phyloP scores from a whole-genome alignment of 495 filamentous ascomycete species.

The Neurospora tetraspora region DNA sequence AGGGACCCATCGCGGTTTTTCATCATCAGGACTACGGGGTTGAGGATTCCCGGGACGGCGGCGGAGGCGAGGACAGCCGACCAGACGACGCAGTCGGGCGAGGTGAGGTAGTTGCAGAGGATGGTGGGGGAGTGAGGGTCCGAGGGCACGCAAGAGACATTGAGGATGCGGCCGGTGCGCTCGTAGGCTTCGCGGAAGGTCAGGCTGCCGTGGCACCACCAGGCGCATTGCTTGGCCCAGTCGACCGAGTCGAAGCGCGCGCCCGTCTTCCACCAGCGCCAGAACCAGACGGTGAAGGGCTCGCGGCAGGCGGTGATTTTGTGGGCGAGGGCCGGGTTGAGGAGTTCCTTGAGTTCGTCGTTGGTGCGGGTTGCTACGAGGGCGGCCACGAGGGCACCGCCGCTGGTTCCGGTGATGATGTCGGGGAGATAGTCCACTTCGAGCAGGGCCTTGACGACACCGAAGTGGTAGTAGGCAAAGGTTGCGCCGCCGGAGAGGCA shows the following conservation, averaged over 20 bases:
- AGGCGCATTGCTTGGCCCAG: constrained; percentile 78
- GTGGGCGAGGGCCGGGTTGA: constrained; percentile 76
- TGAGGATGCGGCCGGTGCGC: constrained; percentile 85
- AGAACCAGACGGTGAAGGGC: constrained; percentile 59
- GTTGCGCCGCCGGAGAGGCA: constrained; percentile 91
- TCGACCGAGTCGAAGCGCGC: constrained; percentile 88
- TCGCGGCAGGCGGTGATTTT: constrained; percentile 83
- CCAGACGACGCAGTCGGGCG: constrained; percentile 96
- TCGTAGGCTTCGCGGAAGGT: constrained; percentile 95
- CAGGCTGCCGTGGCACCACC: constrained; percentile 82
- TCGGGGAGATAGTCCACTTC: constrained; percentile 80
- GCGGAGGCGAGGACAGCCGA: constrained; percentile 91
- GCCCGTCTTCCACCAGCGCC: constrained; percentile 83
- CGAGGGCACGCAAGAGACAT: constrained; percentile 93
- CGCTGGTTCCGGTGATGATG: constrained; percentile 92
- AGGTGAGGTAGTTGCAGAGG: constrained; percentile 85
- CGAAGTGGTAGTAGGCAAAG: constrained; percentile 96
- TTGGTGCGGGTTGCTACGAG: constrained; percentile 84
- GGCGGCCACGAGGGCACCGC: constrained; percentile 84
- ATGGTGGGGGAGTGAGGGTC: constrained; percentile 92
- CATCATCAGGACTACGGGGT: constrained; percentile 94
- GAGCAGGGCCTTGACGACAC: constrained; percentile 80
- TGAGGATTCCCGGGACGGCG: constrained; percentile 90
- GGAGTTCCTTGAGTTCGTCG: constrained; percentile 72
- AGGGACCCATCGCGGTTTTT: constrained; percentile 64